These are phyloP conservation scores for Hymenoscyphus scutula DNA, from an alignment of 2,329 filamentous ascomycete species.

Conservation along the genomic window DNA sequence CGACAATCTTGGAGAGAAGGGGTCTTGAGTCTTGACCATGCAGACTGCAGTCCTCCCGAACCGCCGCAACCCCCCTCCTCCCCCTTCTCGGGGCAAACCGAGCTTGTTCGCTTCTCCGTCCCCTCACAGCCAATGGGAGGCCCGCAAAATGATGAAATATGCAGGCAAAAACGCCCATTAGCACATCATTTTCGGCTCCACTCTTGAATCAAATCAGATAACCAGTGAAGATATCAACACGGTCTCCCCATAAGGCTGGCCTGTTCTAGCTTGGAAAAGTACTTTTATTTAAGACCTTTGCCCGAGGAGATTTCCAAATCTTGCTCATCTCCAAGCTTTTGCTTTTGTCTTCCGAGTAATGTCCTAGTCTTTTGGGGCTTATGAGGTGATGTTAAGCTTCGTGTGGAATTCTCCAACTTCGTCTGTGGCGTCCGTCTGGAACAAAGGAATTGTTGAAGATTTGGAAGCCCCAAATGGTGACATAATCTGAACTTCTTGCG, in stretches of 20 bases:
- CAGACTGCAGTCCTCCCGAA: not conserved
- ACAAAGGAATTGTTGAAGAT: not conserved
- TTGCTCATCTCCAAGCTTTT: not conserved
- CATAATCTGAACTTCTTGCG: not conserved
- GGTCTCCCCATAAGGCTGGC: not conserved
- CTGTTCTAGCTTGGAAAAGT: not conserved
- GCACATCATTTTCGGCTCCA: conserved; percentile 10
- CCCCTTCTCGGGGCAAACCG: not conserved
- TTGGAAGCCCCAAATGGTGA: not conserved
- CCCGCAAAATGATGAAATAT: conserved; percentile 11
- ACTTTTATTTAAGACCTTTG: not conserved
- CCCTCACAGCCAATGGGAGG: conserved; percentile 7
- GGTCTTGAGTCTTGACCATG: not conserved
- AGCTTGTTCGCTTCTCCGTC: not conserved
- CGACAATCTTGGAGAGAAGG: not conserved
- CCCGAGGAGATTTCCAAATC: not conserved
- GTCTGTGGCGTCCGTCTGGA: not conserved
- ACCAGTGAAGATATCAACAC: not conserved
- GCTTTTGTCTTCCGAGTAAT: not conserved
- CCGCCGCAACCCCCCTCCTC: not conserved
- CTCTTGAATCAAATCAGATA: not conserved
- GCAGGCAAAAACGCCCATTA: conserved; percentile 12
- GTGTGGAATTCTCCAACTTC: not conserved
- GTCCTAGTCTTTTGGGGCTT: not conserved
- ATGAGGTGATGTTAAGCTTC: not conserved